Base-by-base conservation (phyloP, 176 grass and related monocot genomes). In the Poa annua region DNA sequence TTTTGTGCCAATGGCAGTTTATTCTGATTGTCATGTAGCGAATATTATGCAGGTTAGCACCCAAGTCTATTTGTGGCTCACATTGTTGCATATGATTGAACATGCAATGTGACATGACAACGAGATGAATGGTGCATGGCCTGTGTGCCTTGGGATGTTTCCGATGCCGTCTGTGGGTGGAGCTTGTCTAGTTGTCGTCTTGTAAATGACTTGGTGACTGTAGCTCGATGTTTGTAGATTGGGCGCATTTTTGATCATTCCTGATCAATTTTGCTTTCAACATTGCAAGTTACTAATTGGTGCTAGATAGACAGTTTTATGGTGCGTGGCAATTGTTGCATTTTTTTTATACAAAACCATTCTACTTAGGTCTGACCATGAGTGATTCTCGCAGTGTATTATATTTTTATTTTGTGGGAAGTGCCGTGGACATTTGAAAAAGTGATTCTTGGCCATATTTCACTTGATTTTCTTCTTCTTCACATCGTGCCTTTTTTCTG, bases 41-140 rank as follows among this genome's bases (percentile, higher is more conserved):
- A 24, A 17, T 76, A 17, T 8, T 80, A 47, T 25, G 35, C 20
- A 16, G 56, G 39, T 50, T 48, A 50, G 12, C 77, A 80, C 60
- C 62, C 26, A 15, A 45, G 19, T 49, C 25, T 80, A 17, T 48
- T 51, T 77, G 21, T 49, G 25, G 26, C 26, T 36, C 41, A 33
- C 13, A 42, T 42, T 79, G 66, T 71, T 76, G 25, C 50, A 2
- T 51, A 50, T 52, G 39, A 66, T 5, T 86, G 63, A 16, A 65
- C 55, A 35, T 47, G 22, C 25, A 63, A 32, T 80, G 41, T 50
- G 45, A 11, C 16, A 69, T 89, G 76, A 21, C 50, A 80, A 4
- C 33, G 33, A 7, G 21, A 50, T 75, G 61, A 60, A 75, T 75
- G 51, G 49, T 49, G 55, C n/a, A 42, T 45, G 9, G 19, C 12